These are phyloP conservation scores for Rauvolfia tetraphylla DNA, from an alignment of 257 asterid species.

Conservation along the genomic window DNA sequence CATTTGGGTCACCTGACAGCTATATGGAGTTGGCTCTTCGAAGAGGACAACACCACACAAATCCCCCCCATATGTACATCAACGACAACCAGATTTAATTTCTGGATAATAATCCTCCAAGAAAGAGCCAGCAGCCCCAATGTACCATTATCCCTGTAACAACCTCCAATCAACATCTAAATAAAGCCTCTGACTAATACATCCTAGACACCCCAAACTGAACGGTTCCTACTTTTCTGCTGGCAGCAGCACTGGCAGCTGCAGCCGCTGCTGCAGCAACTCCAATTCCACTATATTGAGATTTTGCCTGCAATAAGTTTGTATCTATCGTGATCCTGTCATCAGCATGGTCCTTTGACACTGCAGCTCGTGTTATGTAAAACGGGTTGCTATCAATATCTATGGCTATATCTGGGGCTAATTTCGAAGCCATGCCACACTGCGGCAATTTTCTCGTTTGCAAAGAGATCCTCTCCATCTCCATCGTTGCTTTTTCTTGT, in stretches of 20 bases:
- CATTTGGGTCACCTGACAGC: not conserved
- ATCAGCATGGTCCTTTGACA: conserved; percentile 31
- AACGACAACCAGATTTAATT: not conserved
- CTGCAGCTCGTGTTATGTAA: conserved; percentile 42
- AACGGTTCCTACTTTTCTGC: conserved; percentile 36
- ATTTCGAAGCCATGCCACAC: conserved; percentile 54
- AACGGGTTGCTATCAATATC: conserved; percentile 57
- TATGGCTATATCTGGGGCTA: conserved; percentile 64
- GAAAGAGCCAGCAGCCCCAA: not conserved
- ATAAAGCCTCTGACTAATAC: conserved; percentile 20
- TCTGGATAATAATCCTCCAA: not conserved
- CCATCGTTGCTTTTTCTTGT: conserved; percentile 32
- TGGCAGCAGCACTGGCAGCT: too few species aligned
- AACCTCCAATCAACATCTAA: not conserved
- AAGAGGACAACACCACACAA: not conserved
- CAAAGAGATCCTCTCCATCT: conserved; percentile 27
- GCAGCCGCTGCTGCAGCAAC: conserved; percentile 33
- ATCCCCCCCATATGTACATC: conserved; percentile 9
- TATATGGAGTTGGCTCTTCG: conserved; percentile 2
- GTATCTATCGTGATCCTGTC: conserved; percentile 59
- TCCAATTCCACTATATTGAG: conserved; percentile 57
- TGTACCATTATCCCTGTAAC: not conserved
- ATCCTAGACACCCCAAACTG: conserved; percentile 38
- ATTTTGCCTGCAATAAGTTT: conserved; percentile 57
- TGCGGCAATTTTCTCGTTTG: conserved; percentile 48